Percentiles rank a stretch among this genome's conserved stretches.
Conservation (phyloP, 2,329 filamentous ascomycete genomes). For the Hypoxylon sp. region DNA sequence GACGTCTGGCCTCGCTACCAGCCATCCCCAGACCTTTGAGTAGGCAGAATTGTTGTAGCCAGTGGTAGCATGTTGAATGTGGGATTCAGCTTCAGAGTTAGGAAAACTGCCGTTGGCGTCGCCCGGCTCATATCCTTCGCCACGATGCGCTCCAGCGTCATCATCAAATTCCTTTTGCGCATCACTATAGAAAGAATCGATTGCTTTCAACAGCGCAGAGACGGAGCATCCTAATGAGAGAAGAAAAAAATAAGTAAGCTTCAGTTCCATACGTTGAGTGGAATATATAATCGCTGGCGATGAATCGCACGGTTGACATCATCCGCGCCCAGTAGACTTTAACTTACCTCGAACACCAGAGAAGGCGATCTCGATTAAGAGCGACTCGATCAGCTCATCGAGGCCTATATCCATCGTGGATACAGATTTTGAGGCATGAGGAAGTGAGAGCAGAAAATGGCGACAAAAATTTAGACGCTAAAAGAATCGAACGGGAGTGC, state of each 20-base stretch:
- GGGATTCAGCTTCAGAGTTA: slow-evolving; percentile 2
- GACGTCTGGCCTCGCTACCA: slow-evolving; percentile 59
- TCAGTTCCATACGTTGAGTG: not conserved
- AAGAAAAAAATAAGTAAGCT: slow-evolving; percentile 36
- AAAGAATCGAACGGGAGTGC: slow-evolving; percentile 52
- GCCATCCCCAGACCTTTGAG: slow-evolving; percentile 61
- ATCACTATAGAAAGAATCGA: slow-evolving; percentile 49
- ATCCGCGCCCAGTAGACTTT: not conserved
- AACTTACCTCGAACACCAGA: slow-evolving; percentile 60
- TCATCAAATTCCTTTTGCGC: not conserved
- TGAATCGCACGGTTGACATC: slow-evolving; percentile 22
- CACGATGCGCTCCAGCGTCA: not conserved
- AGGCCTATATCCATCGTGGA: slow-evolving; percentile 58
- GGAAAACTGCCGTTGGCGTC: not conserved
- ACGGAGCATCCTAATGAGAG: slow-evolving; percentile 50
- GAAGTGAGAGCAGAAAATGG: slow-evolving; percentile 40
- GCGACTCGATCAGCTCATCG: slow-evolving; percentile 62
- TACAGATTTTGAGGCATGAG: slow-evolving; percentile 44
- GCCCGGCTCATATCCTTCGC: slow-evolving; percentile 3
- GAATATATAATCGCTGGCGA: not conserved
- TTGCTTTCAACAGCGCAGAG: slow-evolving; percentile 47
- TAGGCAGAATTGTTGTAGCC: slow-evolving; percentile 55
- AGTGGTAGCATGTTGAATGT: slow-evolving; percentile 25
- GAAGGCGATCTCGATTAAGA: slow-evolving; percentile 62
- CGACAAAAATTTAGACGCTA: slow-evolving; percentile 41